Conservation (phyloP, 805 yeast species). For the Ogataea methanolica region DNA sequence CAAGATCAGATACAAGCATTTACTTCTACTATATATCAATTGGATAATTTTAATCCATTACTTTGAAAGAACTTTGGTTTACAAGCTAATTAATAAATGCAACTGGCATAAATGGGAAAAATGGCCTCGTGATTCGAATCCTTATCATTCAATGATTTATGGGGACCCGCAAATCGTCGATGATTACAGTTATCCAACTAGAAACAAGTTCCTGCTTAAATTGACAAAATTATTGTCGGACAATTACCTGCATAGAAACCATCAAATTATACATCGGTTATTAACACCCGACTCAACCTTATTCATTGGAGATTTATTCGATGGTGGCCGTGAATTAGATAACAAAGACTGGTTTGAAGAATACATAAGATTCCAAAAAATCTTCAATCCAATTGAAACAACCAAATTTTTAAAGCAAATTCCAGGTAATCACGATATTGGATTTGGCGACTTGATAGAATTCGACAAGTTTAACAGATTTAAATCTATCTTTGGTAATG, state of each 20-base stretch:
- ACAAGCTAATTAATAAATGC: constrained; percentile 41
- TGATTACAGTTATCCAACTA: constrained; percentile 75
- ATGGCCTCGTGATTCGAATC: constrained; percentile 37
- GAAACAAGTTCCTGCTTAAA: constrained; percentile 48
- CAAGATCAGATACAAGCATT: constrained; percentile 16
- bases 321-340: constrained; percentile 67
- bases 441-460: constrained; percentile 73
- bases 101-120: constrained; percentile 66
- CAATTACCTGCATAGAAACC: constrained; percentile 74
- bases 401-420: constrained; percentile 39
- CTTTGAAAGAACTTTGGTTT: constrained; percentile 50
- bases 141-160: constrained; percentile 38
- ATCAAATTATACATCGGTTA: constrained; percentile 50
- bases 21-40: constrained; percentile 23
- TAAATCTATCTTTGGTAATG: constrained; percentile 64
- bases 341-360: constrained; percentile 59
- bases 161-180: constrained; percentile 97
- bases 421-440: constrained; percentile 97
- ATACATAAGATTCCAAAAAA: constrained; percentile 55
- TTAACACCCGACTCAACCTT: constrained; percentile 73
- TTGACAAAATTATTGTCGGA: constrained; percentile 63
- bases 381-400: constrained; percentile 45
- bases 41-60: constrained; percentile 47
- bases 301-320: constrained; percentile 88
- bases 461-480: constrained; percentile 57